These are phyloP conservation scores for Mycena alexandri DNA, from an alignment of 768 basidiomycete species.

Conservation along the genomic window DNA sequence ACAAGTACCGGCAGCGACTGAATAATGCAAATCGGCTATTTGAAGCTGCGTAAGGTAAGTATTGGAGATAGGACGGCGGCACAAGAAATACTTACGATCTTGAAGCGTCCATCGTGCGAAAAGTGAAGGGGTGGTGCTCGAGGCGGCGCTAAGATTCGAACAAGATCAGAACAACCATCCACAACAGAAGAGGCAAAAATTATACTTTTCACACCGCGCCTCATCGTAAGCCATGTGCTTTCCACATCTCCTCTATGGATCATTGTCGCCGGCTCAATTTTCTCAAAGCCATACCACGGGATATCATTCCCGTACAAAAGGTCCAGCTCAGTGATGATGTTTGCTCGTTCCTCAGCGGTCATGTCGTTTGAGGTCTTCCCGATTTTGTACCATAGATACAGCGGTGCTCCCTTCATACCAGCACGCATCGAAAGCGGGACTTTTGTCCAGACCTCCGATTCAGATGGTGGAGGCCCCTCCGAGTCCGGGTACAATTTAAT, in stretches of 20 bases:
- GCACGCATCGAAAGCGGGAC: constrained; percentile 72
- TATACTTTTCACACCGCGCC: constrained; percentile 80
- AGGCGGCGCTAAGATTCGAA: constrained; percentile 65
- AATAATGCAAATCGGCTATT: constrained; percentile 95
- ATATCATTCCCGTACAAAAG: constrained; percentile 87
- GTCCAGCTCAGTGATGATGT: constrained; percentile 93
- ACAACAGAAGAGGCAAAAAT: constrained; percentile 39
- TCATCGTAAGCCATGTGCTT: constrained; percentile 74
- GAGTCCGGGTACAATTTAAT: constrained; percentile 72
- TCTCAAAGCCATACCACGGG: constrained; percentile 91
- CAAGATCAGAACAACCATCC: constrained; percentile 21
- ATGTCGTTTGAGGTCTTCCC: constrained; percentile 76
- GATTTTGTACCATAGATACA: constrained; percentile 84
- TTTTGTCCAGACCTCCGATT: constrained; percentile 72
- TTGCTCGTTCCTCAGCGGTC: constrained; percentile 65
- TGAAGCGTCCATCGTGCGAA: constrained; percentile 86
- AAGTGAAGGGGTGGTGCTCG: constrained; percentile 86
- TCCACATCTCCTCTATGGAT: constrained; percentile 55
- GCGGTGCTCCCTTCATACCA: constrained; percentile 69
- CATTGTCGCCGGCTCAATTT: constrained; percentile 71
- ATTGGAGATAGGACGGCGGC: not conserved
- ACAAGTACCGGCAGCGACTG: constrained; percentile 83
- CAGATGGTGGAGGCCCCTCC: constrained; percentile 60
- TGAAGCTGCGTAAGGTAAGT: constrained; percentile 58
- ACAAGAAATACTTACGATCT: constrained; percentile 55